Percentiles rank a stretch among this genome's conserved stretches.
phyloP scores from a whole-genome alignment of 345 rosid genomes.

The Rubroshorea leprosula region DNA sequence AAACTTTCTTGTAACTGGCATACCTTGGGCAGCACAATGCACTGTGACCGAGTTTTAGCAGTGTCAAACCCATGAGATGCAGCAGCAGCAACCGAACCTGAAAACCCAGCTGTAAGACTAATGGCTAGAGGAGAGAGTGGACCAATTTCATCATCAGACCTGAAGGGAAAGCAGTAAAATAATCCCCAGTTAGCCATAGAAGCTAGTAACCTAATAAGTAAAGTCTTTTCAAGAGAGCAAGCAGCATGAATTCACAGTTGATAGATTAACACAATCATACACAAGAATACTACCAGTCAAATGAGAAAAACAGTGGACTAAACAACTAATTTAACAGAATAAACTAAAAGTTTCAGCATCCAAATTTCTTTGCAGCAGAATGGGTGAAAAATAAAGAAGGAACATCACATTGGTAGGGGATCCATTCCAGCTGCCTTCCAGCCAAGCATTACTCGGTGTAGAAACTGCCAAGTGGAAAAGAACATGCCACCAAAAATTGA shows the following conservation, averaged over 20 bases:
- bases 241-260: too few species aligned
- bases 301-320: too few species aligned
- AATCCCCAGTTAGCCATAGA: neutral
- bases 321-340: too few species aligned
- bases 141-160: constrained; percentile 69
- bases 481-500: constrained; percentile 72
- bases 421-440: constrained; percentile 91
- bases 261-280: too few species aligned
- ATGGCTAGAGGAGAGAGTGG: constrained; percentile 61
- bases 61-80: constrained; percentile 95
- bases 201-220: too few species aligned
- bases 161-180: constrained; percentile 15
- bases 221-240: too few species aligned
- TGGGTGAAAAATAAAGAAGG: neutral
- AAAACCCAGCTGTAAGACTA: constrained; percentile 72
- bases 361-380: too few species aligned
- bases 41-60: constrained; percentile 67
- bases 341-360: too few species aligned
- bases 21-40: constrained; percentile 86
- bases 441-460: constrained; percentile 57
- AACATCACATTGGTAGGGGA: constrained; percentile 67
- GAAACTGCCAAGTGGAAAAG: constrained; percentile 84
- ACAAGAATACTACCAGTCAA: too few species aligned
- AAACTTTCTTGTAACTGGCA: neutral
- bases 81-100: constrained; percentile 80